These are phyloP conservation scores for Coemansia sp. DNA, from an alignment of 192 early-diverging fungal species.

Conservation along the genomic window DNA sequence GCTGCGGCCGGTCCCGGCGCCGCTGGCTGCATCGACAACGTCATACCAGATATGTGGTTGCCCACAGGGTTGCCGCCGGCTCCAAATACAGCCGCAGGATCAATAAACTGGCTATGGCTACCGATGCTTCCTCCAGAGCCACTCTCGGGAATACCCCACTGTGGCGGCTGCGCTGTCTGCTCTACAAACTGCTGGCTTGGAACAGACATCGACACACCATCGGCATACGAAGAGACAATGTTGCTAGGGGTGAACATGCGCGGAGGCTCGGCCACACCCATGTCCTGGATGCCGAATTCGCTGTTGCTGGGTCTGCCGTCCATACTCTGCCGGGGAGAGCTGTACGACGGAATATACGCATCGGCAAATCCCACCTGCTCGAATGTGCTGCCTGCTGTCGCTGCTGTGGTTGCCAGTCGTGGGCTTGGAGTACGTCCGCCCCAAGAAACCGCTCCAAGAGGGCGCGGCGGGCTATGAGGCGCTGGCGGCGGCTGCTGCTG, in stretches of 20 bases:
- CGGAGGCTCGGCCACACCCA: slow-evolving; percentile 17
- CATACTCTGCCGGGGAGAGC: slow-evolving; percentile 31
- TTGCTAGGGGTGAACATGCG: slow-evolving; percentile 44
- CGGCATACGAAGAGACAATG: slow-evolving; percentile 5
- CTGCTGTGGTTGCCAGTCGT: neutral
- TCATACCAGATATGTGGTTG: slow-evolving; percentile 5
- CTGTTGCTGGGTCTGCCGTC: slow-evolving; percentile 23
- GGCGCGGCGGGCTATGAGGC: slow-evolving; percentile 16
- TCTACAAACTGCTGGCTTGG: neutral
- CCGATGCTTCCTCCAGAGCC: neutral
- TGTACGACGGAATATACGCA: slow-evolving; percentile 12
- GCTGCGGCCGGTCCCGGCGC: neutral
- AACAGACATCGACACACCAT: neutral
- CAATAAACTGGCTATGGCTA: slow-evolving; percentile 18
- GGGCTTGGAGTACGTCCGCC: slow-evolving; percentile 24
- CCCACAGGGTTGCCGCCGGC: neutral
- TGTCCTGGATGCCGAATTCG: neutral
- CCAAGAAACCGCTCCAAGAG: slow-evolving; percentile 15
- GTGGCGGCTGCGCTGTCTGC: slow-evolving; percentile 17
- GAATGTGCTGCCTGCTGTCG: slow-evolving; percentile 2
- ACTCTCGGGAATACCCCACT: slow-evolving; percentile 38
- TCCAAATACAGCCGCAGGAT: slow-evolving; percentile 19
- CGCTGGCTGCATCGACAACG: neutral
- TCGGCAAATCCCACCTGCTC: slow-evolving; percentile 6
- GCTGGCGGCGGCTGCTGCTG: neutral